phyloP scores from a whole-genome alignment of 441 rosid genomes.

The Hura crepitans region DNA sequence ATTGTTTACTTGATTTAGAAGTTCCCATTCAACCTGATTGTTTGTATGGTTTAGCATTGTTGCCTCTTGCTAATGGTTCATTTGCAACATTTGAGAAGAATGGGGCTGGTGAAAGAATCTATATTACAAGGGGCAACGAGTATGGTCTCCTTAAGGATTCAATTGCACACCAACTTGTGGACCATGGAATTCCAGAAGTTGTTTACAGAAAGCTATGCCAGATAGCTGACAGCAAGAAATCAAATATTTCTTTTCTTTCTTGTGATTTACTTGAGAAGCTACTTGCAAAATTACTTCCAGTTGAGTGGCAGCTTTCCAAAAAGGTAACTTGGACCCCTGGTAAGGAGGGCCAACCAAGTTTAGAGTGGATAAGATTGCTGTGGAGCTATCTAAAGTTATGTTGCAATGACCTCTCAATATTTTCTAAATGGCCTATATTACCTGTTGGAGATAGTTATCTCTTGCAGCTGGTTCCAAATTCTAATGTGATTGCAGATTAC shows the following conservation, averaged over 20 bases:
- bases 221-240: slow-evolving; percentile 66
- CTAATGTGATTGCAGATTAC: slow-evolving; percentile 71
- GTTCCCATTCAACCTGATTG: slow-evolving; percentile 44
- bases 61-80: slow-evolving; percentile 92
- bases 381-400: slow-evolving; percentile 80
- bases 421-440: slow-evolving; percentile 95
- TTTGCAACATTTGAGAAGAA: slow-evolving; percentile 70
- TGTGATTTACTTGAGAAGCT: slow-evolving; percentile 88
- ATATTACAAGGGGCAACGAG: slow-evolving; percentile 65
- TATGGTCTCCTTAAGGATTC: slow-evolving; percentile 79
- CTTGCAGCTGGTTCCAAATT: slow-evolving; percentile 66
- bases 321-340: slow-evolving; percentile 86
- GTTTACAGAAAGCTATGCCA: slow-evolving; percentile 64
- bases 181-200: slow-evolving; percentile 57
- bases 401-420: slow-evolving; percentile 85
- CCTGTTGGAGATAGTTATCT: slow-evolving; percentile 77
- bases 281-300: slow-evolving; percentile 76
- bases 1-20: slow-evolving; percentile 79
- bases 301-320: slow-evolving; percentile 79
- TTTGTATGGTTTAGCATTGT: slow-evolving; percentile 76
- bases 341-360: slow-evolving; percentile 70
- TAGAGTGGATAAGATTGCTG: slow-evolving; percentile 74
- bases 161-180: slow-evolving; percentile 82
- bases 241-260: slow-evolving; percentile 77
- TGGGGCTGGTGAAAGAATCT: slow-evolving; percentile 78